Base-by-base conservation (phyloP, 2,329 filamentous ascomycete species). In the Fusarium pseudoanthophilum region DNA sequence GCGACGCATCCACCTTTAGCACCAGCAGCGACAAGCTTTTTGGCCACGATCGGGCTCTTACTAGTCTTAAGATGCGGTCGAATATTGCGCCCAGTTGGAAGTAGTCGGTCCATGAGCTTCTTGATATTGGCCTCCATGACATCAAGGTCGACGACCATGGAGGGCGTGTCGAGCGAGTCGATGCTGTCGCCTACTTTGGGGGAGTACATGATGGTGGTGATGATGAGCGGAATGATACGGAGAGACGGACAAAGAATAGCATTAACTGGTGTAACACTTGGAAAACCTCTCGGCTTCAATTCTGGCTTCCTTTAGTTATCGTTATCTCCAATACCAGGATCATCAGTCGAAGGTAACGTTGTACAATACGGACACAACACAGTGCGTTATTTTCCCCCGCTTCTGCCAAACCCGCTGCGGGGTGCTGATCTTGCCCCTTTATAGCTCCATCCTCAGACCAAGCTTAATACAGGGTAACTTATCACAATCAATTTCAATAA, bases 81-180 rank as follows among this genome's bases (percentile, higher is more conserved):
- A 11, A 75, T 61, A 2, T 79, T 77, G 28, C 84, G 73, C 1
- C 85, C 85, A 11, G 64, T 68, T 0, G 86, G 85, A 0, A 86
- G 79, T 1, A 88, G 83, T 13, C 78, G 80, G 18, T 76, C 74
- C 77, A 87, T 83, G 16, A 88, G 81, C 39, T 84, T 86, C 16
- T 79, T 69, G 70, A 88, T 85, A 77, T 88, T 88, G 71, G 79
- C 71, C 65, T 88, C 85, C 84, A 88, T 87, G 8, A 86, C 77
- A 63, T 85, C 83, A 15, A 88, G 82, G 58, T 88, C 84, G 51
- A 88, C 87, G 49, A 89, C 83, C 86, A 89, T 88, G 59, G 86
- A 88, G 2, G 87, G 87, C 0, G 87, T 89, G 74, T 89, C 87
- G 48, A 89, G 85, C 26, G 55, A 49, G 10, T 67, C 39, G 26